Percentiles rank a stretch among this genome's conserved stretches.
Conservation (phyloP, 2,329 filamentous ascomycete species). For the Cladosporium sp. region DNA sequence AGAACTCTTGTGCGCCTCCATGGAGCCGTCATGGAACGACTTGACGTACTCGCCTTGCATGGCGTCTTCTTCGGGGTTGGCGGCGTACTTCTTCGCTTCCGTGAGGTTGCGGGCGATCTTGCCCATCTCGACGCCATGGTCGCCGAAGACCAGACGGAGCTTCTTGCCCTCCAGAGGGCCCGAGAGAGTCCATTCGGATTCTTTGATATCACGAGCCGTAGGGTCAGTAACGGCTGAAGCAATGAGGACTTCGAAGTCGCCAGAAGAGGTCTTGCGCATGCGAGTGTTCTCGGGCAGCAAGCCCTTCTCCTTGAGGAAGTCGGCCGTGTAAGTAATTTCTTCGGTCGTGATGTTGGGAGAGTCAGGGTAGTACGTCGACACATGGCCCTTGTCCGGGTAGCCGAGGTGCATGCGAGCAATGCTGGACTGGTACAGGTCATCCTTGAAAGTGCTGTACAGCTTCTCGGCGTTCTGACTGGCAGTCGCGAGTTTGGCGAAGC, state of each 20-base stretch:
- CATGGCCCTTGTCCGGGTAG: conserved; percentile 45
- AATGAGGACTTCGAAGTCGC: conserved; percentile 45
- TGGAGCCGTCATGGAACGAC: conserved; percentile 47
- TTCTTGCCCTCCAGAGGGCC: conserved; percentile 42
- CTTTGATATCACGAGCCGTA: conserved; percentile 37
- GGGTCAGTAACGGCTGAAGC: conserved; percentile 43
- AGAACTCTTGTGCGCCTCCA: conserved; percentile 48
- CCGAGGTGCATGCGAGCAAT: conserved; percentile 45
- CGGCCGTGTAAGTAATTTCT: conserved; percentile 43
- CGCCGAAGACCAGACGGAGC: conserved; percentile 43
- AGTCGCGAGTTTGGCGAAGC: conserved; percentile 43
- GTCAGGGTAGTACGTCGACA: conserved; percentile 49
- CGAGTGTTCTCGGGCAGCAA: conserved; percentile 50
- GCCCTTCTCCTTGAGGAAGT: conserved; percentile 44
- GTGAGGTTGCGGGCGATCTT: conserved; percentile 44
- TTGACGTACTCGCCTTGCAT: conserved; percentile 48
- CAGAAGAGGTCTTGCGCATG: conserved; percentile 40
- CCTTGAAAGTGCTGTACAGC: conserved; percentile 42
- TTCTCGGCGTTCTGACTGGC: conserved; percentile 36
- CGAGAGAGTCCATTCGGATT: conserved; percentile 44
- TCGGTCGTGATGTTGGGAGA: conserved; percentile 45
- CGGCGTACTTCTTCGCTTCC: conserved; percentile 45
- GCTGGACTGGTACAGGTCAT: conserved; percentile 42
- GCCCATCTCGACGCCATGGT: conserved; percentile 43
- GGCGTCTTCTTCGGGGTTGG: conserved; percentile 41